Base-by-base conservation (phyloP, 2,329 filamentous ascomycete genomes). In the Knufia petricola region DNA sequence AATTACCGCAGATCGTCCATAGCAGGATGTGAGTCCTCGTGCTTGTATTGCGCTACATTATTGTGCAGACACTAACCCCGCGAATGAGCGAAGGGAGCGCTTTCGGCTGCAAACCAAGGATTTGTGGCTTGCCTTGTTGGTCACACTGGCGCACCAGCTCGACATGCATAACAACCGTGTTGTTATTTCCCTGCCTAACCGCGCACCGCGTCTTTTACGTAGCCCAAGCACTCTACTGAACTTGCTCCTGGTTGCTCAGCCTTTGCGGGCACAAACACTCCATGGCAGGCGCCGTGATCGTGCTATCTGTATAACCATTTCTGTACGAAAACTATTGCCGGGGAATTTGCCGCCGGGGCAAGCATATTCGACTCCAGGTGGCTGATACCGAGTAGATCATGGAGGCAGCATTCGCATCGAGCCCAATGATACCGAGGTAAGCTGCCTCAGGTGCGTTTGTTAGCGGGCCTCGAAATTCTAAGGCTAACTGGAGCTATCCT, bases 371-470 rank as follows among this genome's bases (percentile, higher is more conserved):
- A n/a, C n/a, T n/a, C n/a, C n/a, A n/a, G n/a, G n/a, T n/a, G n/a
- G n/a, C n/a, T n/a, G n/a, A n/a, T n/a, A n/a, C n/a, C n/a, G n/a
- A n/a, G n/a, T n/a, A n/a, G n/a, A n/a, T 13, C 7, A 4, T n/a
- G 32, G 15, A 36, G 15, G 21, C 15, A 17, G 37, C 4, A 15
- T 26, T 20, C 15, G 3, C 31, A 20, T 34, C 13, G 19, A 30
- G 32, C 41, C 41, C 20, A 41, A 34, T 36, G 42, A 46, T 36
- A 36, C 42, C 42, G 42, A 46, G 19, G 42, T 37, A 46, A 46
- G 42, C 42, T 24, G 42, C 26, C 21, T 46, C n/a, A 46, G 42
- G 30, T 24, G 42, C 26, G 24, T 46, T 20, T 15, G 23, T 24
- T 8, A 21, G 42, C 37, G 42, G 15, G 31, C 19, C 21, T n/a